Conservation (phyloP, 768 basidiomycete species). For the Leccinum ochraceum region DNA sequence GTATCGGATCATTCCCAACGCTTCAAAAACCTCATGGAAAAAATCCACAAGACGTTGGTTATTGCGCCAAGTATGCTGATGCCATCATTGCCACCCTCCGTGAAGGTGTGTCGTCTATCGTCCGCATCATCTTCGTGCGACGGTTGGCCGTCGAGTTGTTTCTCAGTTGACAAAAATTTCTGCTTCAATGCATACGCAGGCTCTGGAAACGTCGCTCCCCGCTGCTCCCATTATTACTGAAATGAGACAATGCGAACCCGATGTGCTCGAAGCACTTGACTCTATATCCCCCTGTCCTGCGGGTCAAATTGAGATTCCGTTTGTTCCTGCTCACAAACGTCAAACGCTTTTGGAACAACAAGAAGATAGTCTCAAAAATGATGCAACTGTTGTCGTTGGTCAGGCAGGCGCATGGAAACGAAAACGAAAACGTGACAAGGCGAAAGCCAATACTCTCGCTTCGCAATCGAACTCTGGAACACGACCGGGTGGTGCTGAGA, state of each 20-base stretch:
- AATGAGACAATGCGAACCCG: not conserved
- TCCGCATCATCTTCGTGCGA: conserved; percentile 2
- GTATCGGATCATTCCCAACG: conserved; percentile 22
- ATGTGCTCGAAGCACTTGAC: conserved; percentile 6
- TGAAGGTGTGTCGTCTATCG: conserved; percentile 19
- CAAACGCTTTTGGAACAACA: conserved; percentile 19
- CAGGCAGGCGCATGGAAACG: conserved; percentile 63
- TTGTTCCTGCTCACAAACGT: conserved; percentile 68
- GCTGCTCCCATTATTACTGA: conserved; percentile 2
- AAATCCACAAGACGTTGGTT: conserved; percentile 65
- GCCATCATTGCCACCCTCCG: conserved; percentile 7
- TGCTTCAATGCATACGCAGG: conserved; percentile 11
- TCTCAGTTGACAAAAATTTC: conserved; percentile 5
- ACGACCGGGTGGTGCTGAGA: conserved; percentile 5
- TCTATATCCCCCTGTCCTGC: conserved; percentile 31
- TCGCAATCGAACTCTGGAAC: conserved; percentile 7
- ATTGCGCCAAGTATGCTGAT: conserved; percentile 56
- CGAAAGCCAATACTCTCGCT: conserved; percentile 7
- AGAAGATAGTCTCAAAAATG: conserved; percentile 41
- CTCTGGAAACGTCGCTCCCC: conserved; percentile 1
- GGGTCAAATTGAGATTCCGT: conserved; percentile 73
- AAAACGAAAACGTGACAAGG: conserved; percentile 45
- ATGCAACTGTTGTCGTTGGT: conserved; percentile 73
- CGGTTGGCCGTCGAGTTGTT: conserved; percentile 2
- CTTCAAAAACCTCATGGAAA: conserved; percentile 58